Conservation (phyloP, 805 yeast genomes). For the Candida glaebosa region DNA sequence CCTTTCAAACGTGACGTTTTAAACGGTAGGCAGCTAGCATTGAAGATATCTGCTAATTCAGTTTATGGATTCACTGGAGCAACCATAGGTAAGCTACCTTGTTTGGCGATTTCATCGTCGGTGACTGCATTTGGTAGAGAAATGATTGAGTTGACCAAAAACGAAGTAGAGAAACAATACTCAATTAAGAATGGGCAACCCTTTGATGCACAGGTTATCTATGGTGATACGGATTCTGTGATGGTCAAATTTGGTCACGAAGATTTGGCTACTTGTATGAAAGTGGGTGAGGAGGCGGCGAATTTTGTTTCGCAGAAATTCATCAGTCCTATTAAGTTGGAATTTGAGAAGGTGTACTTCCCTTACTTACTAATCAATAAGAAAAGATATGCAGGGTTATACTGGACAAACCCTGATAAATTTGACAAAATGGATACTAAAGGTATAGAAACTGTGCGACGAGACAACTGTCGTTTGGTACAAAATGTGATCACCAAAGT, state of each 20-base stretch:
- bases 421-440: slow-evolving; percentile 97
- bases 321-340: slow-evolving; percentile 84
- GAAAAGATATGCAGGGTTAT: slow-evolving; percentile 95
- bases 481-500: slow-evolving; percentile 93
- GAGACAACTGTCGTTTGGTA: slow-evolving; percentile 95
- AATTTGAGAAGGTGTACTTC: slow-evolving; percentile 93
- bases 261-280: slow-evolving; percentile 83
- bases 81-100: slow-evolving; percentile 94
- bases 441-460: slow-evolving; percentile 96
- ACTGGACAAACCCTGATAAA: slow-evolving; percentile 91
- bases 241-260: slow-evolving; percentile 94
- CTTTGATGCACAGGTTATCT: slow-evolving; percentile 86
- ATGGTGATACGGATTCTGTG: slow-evolving; percentile 99
- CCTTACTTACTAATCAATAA: slow-evolving; percentile 93
- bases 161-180: slow-evolving; percentile 77
- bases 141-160: slow-evolving; percentile 92
- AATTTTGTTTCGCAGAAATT: slow-evolving; percentile 76
- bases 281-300: slow-evolving; percentile 92
- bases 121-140: slow-evolving; percentile 94
- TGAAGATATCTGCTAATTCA: slow-evolving; percentile 95
- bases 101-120: slow-evolving; percentile 93
- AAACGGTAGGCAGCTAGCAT: slow-evolving; percentile 95
- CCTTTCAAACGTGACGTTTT: slow-evolving; percentile 91
- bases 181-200: slow-evolving; percentile 76
- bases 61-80: slow-evolving; percentile 99